Evolutionary conservation across 257 asterid species (phyloP), one percentile per base, ranked within the genome.

Genomic region (Gardenia jasminoides): DNA sequence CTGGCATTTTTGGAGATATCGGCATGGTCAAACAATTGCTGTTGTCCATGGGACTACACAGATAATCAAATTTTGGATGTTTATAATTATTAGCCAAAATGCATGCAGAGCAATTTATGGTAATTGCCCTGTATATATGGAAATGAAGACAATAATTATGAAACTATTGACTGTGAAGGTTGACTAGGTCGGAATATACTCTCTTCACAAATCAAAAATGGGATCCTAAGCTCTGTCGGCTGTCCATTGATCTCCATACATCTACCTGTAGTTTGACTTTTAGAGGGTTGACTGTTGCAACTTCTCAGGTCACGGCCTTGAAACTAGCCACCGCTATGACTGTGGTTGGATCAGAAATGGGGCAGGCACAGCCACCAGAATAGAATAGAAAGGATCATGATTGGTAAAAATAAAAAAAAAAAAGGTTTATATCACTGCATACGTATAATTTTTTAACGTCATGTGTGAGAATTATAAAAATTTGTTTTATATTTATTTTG

Each of bases 191-290:
- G 70, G 39, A 54, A 30, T 41, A 67, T 22, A 46, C 54, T 54
- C 46, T n/a, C n/a, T n/a, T 80, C 61, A 72, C 22, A 26, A 17
- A n/a, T n/a, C 59, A 59, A 56, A 13, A 62, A 70, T 20, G 11
- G 76, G 77, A 69, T 82, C 82, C 82, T 70, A 59, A 41, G 74
- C 80, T 44, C 69, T 67, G 74, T 44, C 69, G 74, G 6, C 79
- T n/a, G 58, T n/a, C 78, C 64, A 17, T 77, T 65, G 77, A 77
- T 66, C 47, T 46, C 22, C 78, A 65, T 47, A 26, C 71, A 47
- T 46, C 82, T 75, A 65, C 43, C 44, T 78, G 47, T 74, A 33
- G 73, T 75, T 74, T 74, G 85, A 82, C 85, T 74, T 59, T 67
- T 58, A 9, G 13, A 13, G 12, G n/a, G 24, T 54, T 78, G 70